These are phyloP conservation scores for Zygnema circumcarinatum DNA, from an alignment of 139 green algal species.

Conservation along the genomic window DNA sequence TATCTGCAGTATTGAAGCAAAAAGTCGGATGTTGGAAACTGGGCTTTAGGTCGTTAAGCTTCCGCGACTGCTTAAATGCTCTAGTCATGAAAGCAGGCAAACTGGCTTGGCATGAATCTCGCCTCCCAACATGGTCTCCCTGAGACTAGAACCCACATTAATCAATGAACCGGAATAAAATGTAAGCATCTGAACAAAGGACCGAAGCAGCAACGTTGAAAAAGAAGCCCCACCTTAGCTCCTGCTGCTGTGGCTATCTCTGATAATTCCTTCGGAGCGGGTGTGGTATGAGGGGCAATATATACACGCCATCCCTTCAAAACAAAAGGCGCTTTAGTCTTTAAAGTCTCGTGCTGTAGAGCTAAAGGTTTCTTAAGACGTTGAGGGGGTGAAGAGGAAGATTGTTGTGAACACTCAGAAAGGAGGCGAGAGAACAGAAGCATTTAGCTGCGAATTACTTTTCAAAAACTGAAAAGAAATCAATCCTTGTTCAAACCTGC, in stretches of 20 bases:
- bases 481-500: constrained; percentile 4
- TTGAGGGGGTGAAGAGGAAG: no score
- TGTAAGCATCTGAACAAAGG: no score
- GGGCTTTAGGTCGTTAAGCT: no score
- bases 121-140: no score
- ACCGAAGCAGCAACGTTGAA: neutral
- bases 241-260: neutral
- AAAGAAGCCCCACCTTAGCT: neutral
- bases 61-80: no score
- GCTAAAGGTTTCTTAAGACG: neutral
- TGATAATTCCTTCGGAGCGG: neutral
- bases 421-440: neutral
- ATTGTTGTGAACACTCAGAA: neutral
- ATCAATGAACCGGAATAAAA: no score
- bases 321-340: neutral
- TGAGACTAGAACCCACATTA: no score
- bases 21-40: no score
- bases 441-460: neutral
- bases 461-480: neutral
- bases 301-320: constrained; percentile 10
- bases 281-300: neutral
- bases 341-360: neutral
- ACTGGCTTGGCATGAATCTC: no score
- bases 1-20: no score
- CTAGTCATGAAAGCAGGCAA: no score